Evolutionary conservation across 2,329 filamentous ascomycete species (phyloP), one percentile per base, ranked within the genome.

Genomic region (Fusarium heterosporum): DNA sequence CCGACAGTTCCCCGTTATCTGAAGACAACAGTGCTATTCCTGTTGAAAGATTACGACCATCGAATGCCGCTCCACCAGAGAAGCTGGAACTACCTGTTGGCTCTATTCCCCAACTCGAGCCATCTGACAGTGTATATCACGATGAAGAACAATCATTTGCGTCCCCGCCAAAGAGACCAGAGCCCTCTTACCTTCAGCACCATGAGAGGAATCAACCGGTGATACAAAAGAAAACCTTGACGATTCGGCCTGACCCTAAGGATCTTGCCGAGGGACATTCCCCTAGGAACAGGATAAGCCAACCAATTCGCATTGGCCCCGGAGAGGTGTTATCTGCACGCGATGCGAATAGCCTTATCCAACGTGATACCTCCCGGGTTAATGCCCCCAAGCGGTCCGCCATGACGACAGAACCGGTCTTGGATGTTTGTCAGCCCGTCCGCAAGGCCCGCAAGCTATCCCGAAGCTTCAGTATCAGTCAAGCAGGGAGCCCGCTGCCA

Each of bases 401-500:
- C 13, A 19, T 25, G 8, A 26, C 43, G 17, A 40, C 30, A 28
- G 32, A 36, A 3, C 25, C 45, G 1, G 26, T 48, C 14, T n/a
- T 40, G 29, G 46, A 48, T 38, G 7, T 34, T n/a, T 41, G 39
- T 10, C 41, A 40, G 4, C 29, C 49, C 11, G 26, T 30, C 34
- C 58, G 53, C 8, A 72, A 70, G 47, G 40, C 17, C 4, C 55
- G 51, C 6, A 71, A 59, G 30, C n/a, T 43, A 9, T 55, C 61
- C n/a, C 66, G 71, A 25, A 68, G 60, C 26, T 73, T 74, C 46
- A 75, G 72, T 39, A 32, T 75, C 19, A 73, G 72, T 9, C 73
- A 73, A 17, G 66, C 46, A 9, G 74, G 73, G 13, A 75, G 73
- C n/a, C 73, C 73, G 1, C 49, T 73, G 16, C 70, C 65, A 10